phyloP scores from a whole-genome alignment of 2,329 filamentous ascomycete species.

The Scortechinia acanthostroma region DNA sequence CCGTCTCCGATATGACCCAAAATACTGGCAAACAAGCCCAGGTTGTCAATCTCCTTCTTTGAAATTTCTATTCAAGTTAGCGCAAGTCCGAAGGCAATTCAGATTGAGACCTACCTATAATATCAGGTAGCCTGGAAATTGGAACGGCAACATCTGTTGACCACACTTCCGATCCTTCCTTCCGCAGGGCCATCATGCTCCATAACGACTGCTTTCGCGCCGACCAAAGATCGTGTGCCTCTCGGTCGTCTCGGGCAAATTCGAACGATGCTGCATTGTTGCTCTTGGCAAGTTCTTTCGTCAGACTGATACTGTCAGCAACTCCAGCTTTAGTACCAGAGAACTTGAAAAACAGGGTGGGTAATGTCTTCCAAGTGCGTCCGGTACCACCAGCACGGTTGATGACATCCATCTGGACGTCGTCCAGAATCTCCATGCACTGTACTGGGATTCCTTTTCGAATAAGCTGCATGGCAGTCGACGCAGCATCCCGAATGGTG shows the following conservation, averaged over 20 bases:
- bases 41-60: conserved; percentile 77
- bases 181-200: conserved; percentile 69
- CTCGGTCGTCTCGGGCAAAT: conserved; percentile 65
- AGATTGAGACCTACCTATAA: conserved; percentile 58
- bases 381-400: conserved; percentile 68
- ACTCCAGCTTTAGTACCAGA: conserved; percentile 74
- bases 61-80: background rate
- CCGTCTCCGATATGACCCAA: conserved; percentile 88
- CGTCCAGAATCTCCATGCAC: conserved; percentile 81
- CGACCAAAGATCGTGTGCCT: conserved; percentile 73
- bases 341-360: conserved; percentile 81
- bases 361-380: conserved; percentile 65
- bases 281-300: conserved; percentile 57
- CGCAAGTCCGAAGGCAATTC: background rate
- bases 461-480: conserved; percentile 71
- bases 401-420: conserved; percentile 78
- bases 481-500: conserved; percentile 67
- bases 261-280: conserved; percentile 66
- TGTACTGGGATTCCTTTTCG: conserved; percentile 67
- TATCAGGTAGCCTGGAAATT: conserved; percentile 67
- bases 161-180: conserved; percentile 67
- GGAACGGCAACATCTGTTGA: conserved; percentile 81
- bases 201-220: conserved; percentile 79
- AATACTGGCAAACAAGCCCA: conserved; percentile 80
- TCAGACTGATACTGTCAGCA: conserved; percentile 66